A percentile compares a stretch with the other conserved stretches of the same genome.
Evolutionary conservation across 306 rosid genomes (phyloP).

Genomic region (Vigna angularis): DNA sequence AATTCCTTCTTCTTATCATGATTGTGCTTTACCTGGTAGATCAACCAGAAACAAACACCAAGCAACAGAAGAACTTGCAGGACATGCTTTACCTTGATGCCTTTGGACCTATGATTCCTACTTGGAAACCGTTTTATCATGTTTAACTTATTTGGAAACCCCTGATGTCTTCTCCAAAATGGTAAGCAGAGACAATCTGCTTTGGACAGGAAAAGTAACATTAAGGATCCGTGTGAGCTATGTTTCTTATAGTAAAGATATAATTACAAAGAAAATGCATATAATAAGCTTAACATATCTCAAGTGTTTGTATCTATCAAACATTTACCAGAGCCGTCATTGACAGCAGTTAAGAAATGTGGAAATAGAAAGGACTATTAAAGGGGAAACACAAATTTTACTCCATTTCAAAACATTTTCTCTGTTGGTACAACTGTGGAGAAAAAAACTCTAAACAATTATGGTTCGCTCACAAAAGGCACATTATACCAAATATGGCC

Average conservation of each 20-base stretch:
- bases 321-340: slow-evolving; percentile 7
- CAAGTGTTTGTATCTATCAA: slow-evolving; percentile 25
- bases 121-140: slow-evolving; percentile 75
- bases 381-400: slow-evolving; percentile 4
- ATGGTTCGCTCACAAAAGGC: slow-evolving; percentile 9
- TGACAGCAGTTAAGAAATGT: slow-evolving; percentile 1
- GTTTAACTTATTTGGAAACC: slow-evolving; percentile 46
- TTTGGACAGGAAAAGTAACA: slow-evolving; percentile 26
- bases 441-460: background rate
- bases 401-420: slow-evolving; percentile 7
- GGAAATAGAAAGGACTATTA: background rate
- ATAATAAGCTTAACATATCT: slow-evolving; percentile 1
- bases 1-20: slow-evolving; percentile 86
- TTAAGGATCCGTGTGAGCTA: slow-evolving; percentile 34
- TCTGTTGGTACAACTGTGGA: background rate
- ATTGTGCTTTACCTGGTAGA: slow-evolving; percentile 94
- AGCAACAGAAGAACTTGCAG: slow-evolving; percentile 78
- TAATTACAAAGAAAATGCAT: slow-evolving; percentile 1
- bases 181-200: slow-evolving; percentile 46
- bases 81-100: slow-evolving; percentile 76
- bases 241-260: background rate
- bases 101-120: slow-evolving; percentile 77
- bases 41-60: slow-evolving; percentile 91
- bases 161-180: slow-evolving; percentile 42
- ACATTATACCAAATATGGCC: background rate